Evolutionary conservation across 495 filamentous ascomycete genomes (phyloP), one percentile per base, ranked within the genome.

Genomic region (Tuber magnatum): DNA sequence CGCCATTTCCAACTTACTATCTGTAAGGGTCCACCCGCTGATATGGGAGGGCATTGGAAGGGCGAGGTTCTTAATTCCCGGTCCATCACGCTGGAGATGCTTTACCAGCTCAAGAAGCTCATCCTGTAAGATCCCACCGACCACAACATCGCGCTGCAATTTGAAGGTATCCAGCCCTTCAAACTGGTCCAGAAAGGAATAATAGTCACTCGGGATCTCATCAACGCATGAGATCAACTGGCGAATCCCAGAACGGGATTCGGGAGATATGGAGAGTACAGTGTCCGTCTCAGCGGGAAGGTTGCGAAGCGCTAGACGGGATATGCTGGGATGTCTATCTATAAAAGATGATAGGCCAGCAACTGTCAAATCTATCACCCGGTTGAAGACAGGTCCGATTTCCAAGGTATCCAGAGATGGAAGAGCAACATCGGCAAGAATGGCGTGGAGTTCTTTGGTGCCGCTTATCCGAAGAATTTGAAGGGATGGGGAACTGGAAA

Each of bases 21-120:
- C 56, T 44, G 77, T 79, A 41, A 75, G 41, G 14, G 70, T 46
- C 77, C 76, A 72, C 20, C 77, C 77, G 2, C 35, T 41, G 41
- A 79, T 79, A 43, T 79, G 76, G 6, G 77, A 75, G 46, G 77
- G 77, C 77, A 79, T 79, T 4, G 77, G 77, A 48, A 79, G 46
- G 22, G 77, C 78, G 14, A 79, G 56, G 41, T 73, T 79, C 65
- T 70, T 79, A 69, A 79, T 73, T 22, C 77, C 77, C 16, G 76
- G 77, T 7, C 61, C 73, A 32, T 75, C 74, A 14, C 42, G 73
- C 38, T 72, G 76, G 28, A 79, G 69, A 16, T 79, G 76, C 14
- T 72, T 61, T 20, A 79, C 61, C 10, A 79, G 44, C 9, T 43
- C 44, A 20, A 79, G 76, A 10, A 79, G 65, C 65, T 79, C 76